These are phyloP conservation scores for Candida loeiensis DNA, from an alignment of 805 yeast species.

Conservation along the genomic window DNA sequence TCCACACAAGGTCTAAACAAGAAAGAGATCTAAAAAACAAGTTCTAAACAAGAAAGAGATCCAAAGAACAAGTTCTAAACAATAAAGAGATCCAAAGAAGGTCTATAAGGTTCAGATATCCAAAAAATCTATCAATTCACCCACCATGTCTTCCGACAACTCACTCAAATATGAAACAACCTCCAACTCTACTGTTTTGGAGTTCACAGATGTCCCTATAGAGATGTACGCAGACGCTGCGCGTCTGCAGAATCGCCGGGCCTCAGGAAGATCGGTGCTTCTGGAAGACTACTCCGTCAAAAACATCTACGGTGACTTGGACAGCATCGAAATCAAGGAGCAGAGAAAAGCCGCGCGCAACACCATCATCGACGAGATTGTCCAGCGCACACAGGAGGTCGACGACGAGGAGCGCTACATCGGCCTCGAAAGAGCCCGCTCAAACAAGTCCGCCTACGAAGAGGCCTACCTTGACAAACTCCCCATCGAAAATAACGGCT, in stretches of 20 bases:
- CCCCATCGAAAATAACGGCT: constrained; percentile 44
- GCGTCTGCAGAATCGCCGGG: background rate
- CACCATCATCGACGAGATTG: constrained; percentile 23
- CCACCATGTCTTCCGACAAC: constrained; percentile 1
- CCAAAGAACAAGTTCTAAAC: too few relatives aligned
- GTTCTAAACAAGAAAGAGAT: too few relatives aligned
- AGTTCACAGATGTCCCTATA: constrained; percentile 1
- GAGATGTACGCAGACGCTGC: constrained; percentile 2
- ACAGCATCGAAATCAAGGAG: constrained; percentile 25
- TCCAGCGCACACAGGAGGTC: constrained; percentile 10
- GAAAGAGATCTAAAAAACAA: too few relatives aligned
- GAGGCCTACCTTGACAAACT: constrained; percentile 24
- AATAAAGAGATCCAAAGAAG: too few relatives aligned
- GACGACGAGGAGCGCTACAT: constrained; percentile 17
- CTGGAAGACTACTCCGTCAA: constrained; percentile 20
- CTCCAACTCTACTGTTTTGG: background rate
- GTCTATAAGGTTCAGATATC: too few relatives aligned
- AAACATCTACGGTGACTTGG: constrained; percentile 33
- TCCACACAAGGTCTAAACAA: too few relatives aligned
- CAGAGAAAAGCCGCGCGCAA: constrained; percentile 31
- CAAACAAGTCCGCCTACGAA: constrained; percentile 4
- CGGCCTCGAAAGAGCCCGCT: constrained; percentile 6
- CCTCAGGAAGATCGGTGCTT: constrained; percentile 1
- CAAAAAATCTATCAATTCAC: too few relatives aligned
- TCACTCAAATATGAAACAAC: constrained; percentile 1